Evolutionary conservation across 2,329 filamentous ascomycete genomes (phyloP), one percentile per base, ranked within the genome.

Genomic region (Penicillium vulpinum): DNA sequence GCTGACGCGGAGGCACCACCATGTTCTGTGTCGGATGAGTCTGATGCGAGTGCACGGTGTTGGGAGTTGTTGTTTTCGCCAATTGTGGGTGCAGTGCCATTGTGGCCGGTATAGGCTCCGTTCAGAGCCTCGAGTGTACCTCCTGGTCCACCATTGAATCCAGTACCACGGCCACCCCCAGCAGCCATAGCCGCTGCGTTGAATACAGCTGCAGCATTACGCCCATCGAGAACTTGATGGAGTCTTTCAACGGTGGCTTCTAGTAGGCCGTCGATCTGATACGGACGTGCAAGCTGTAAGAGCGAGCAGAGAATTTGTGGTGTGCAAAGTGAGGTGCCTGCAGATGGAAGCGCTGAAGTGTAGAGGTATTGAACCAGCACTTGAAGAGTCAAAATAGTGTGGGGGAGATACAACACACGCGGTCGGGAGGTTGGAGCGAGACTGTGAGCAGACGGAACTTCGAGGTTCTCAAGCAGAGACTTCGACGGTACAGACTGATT

Each of bases 181-280:
- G 94, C 94, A 0, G 92, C 94, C 94, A 97, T 97, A 51, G 94
- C 94, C 0, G 93, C 94, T 0, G 94, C 94, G 64, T 99, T 99
- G 80, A 99, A 99, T 0, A 99, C 92, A 6, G 94, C 94, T 0
- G 94, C 94, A 0, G 94, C 93, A 65, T 97, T 99, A 45, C 93
- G 85, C 46, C 91, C 94, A 72, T 99, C 94, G 4, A 99, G 84
- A 0, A 95, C 85, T 29, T 90, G 84, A 69, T 99, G 94, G 0
- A 99, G 81, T 8, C 93, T 86, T 74, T 97, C 92, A 10, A 97
- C 91, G 2, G 95, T 91, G 0, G 91, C 91, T 77, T 99, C 94
- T 1, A 97, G 80, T 2, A 99, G 83, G 0, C 94, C 94, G 67
- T 97, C 92, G 45, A 99, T 84, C 62, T 92, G 90, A 73, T 99